These are phyloP conservation scores for Erigeron canadensis DNA, from an alignment of 129 eudicot species.

Conservation along the genomic window DNA sequence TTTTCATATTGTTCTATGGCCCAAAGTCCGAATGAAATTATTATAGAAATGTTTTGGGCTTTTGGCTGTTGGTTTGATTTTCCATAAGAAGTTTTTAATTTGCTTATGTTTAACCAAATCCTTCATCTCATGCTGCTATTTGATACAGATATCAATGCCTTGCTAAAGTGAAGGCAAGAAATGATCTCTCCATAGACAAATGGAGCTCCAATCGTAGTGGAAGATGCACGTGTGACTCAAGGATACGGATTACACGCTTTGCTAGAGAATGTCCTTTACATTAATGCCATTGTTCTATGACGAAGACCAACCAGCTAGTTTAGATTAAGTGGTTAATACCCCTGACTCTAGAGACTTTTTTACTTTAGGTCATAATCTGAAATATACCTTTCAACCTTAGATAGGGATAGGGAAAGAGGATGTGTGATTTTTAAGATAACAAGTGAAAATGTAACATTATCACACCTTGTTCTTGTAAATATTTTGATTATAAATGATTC, in stretches of 20 bases:
- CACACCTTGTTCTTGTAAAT: not conserved
- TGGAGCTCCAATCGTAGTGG: not conserved
- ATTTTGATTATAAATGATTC: no score
- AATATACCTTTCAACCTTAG: no score
- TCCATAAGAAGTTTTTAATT: not conserved
- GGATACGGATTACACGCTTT: not conserved
- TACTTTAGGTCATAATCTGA: no score
- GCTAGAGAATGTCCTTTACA: not conserved
- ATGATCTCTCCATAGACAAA: not conserved
- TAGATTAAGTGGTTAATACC: no score
- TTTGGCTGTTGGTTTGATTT: not conserved
- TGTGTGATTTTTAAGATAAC: not conserved
- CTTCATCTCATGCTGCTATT: not conserved
- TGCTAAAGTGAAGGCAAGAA: not conserved
- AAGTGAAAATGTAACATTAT: not conserved
- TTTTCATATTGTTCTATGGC: not conserved
- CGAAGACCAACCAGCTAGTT: no score
- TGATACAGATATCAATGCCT: slow-evolving; percentile 7
- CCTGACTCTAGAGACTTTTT: no score
- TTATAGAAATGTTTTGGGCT: not conserved
- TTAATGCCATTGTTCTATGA: slow-evolving; percentile 1
- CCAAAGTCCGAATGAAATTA: not conserved
- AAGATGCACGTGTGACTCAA: slow-evolving; percentile 2
- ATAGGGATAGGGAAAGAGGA: not conserved
- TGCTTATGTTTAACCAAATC: not conserved